Evolutionary conservation across 192 early-diverging fungal genomes (phyloP).

Genomic region (Obelidium mucronatum): DNA sequence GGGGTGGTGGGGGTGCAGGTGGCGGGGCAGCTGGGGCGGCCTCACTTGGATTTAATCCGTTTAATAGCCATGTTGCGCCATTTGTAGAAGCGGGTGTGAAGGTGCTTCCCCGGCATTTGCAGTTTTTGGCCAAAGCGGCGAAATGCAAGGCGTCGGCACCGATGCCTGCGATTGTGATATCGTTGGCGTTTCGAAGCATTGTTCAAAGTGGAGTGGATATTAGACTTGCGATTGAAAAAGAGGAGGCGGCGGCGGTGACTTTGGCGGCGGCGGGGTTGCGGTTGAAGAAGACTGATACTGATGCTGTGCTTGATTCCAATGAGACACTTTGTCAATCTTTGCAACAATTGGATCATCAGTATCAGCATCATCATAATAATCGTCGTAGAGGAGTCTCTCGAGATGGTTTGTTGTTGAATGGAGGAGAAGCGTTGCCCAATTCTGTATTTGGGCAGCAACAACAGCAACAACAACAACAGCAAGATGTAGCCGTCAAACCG

Average conservation of each 20-base stretch:
- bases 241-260: neutral
- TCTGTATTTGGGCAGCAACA: no score
- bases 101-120: slow-evolving; percentile 26
- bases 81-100: slow-evolving; percentile 16
- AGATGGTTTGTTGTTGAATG: no score
- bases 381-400: neutral
- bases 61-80: slow-evolving; percentile 11
- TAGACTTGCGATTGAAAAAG: neutral
- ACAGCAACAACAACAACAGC: no score
- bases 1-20: neutral
- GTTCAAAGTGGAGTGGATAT: neutral
- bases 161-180: neutral
- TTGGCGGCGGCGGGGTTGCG: neutral
- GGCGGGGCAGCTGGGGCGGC: neutral
- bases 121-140: slow-evolving; percentile 21
- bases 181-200: neutral
- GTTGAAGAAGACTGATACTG: neutral
- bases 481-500: neutral
- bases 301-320: no score
- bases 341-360: no score
- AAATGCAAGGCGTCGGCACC: slow-evolving; percentile 13
- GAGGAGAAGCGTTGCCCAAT: no score
- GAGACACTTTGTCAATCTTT: no score
- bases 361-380: no score
- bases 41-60: slow-evolving; percentile 6